phyloP scores from a whole-genome alignment of 75 land plant genomes.

The Adiantum capillusveneris region DNA sequence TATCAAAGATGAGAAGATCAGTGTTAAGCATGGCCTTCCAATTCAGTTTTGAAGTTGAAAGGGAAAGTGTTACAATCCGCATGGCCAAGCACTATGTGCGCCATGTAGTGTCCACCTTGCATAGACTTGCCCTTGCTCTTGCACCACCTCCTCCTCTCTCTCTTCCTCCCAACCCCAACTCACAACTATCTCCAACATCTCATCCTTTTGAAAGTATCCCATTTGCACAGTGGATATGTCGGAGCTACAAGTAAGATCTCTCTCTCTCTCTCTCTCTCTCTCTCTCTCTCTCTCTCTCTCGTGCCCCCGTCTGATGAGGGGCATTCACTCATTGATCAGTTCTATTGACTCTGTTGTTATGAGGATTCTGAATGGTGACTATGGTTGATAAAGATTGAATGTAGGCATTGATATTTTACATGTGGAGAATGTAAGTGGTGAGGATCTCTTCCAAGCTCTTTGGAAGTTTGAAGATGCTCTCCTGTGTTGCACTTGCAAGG shows the following conservation, averaged over 20 bases:
- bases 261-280: neutral
- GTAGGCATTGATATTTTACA: neutral
- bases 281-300: no score
- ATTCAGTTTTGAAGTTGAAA: conserved; percentile 67
- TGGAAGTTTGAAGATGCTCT: conserved; percentile 78
- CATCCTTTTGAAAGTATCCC: conserved; percentile 65
- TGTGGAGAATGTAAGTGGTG: conserved; percentile 39
- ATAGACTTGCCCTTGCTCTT: conserved; percentile 85
- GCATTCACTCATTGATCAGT: no score
- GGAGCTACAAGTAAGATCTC: conserved; percentile 62
- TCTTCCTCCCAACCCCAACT: conserved; percentile 30
- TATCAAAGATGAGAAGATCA: conserved; percentile 32
- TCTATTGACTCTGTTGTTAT: no score
- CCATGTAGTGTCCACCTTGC: conserved; percentile 68
- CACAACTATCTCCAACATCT: conserved; percentile 35
- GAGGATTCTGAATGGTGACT: no score
- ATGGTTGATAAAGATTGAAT: neutral
- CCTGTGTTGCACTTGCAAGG: conserved; percentile 40
- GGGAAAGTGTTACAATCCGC: conserved; percentile 56
- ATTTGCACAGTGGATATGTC: conserved; percentile 59
- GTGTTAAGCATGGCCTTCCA: conserved; percentile 85
- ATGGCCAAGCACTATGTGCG: conserved; percentile 91
- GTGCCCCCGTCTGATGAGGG: no score
- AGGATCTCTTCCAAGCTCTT: conserved; percentile 39
- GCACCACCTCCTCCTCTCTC: conserved; percentile 37